Evolutionary conservation across 805 yeast species (phyloP).

Genomic region (Clavispora vitiphila): DNA sequence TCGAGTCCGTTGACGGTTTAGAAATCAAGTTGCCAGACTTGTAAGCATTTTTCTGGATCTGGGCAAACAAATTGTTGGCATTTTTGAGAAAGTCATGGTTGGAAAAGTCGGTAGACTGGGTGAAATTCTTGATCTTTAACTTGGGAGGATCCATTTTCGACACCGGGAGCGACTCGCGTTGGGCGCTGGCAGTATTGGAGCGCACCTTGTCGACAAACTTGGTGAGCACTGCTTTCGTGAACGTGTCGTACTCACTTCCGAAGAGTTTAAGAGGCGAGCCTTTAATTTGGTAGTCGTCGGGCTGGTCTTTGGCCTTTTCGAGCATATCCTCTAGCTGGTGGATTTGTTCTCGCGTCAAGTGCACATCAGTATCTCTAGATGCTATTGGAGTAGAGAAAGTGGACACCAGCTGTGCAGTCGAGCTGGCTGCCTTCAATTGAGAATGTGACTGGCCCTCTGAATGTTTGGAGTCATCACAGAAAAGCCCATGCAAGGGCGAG

Average conservation of each 20-base stretch:
- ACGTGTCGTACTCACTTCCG: slow-evolving; percentile 36
- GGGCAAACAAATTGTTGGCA: slow-evolving; percentile 35
- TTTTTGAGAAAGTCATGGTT: slow-evolving; percentile 33
- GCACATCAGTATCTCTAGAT: slow-evolving; percentile 11
- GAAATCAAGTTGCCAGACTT: slow-evolving; percentile 3
- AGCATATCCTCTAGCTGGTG: slow-evolving; percentile 20
- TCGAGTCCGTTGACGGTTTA: slow-evolving; percentile 1
- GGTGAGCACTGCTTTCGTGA: slow-evolving; percentile 27
- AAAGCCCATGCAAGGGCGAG: slow-evolving; percentile 29
- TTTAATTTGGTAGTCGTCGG: slow-evolving; percentile 13
- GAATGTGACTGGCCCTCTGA: slow-evolving; percentile 22
- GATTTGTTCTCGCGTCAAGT: slow-evolving; percentile 16
- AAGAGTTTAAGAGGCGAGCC: slow-evolving; percentile 41
- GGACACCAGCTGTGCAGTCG: slow-evolving; percentile 20
- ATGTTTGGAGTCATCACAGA: slow-evolving; percentile 17
- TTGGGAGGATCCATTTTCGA: slow-evolving; percentile 8
- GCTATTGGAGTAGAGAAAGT: slow-evolving; percentile 31
- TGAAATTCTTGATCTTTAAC: slow-evolving; percentile 27
- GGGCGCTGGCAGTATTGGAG: slow-evolving; percentile 12
- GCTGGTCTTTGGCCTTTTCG: slow-evolving; percentile 18
- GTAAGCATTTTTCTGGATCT: slow-evolving; percentile 32
- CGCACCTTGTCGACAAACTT: slow-evolving; percentile 15
- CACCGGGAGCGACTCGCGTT: slow-evolving; percentile 7
- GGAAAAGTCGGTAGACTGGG: slow-evolving; percentile 27
- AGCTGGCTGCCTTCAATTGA: slow-evolving; percentile 6